Evolutionary conservation across 768 basidiomycete species (phyloP), one percentile per base, ranked within the genome.

Genomic region (Gloeopeniophorella convolvens): DNA sequence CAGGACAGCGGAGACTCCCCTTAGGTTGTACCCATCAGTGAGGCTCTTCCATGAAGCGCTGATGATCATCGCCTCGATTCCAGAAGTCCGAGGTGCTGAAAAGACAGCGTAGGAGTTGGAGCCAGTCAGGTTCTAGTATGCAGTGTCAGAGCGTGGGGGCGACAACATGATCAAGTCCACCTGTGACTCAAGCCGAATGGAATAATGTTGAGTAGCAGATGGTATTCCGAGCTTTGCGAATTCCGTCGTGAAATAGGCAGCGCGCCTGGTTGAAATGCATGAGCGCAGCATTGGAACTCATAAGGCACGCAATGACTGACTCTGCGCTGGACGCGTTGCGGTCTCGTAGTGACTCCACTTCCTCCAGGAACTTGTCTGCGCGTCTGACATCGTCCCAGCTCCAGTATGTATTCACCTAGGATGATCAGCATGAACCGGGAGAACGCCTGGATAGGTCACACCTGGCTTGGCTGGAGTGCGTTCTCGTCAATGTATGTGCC

Each of bases 401-500:
- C 83, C 88, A 97, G 63, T 92, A 82, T 10, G 89, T 91, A 48
- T 82, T 89, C 18, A 96, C 94, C 92, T 97, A 27, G 15, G 2
- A 30, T 23, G 16, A 8, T 47, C 16, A 49, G 30, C 8, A 26
- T 47, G 27, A 21, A 13, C 37, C 30, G 41, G 15, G 18, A 27
- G 30, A 42, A 42, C n/a, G 39, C n/a, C n/a, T 2, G 36, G 33
- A 45, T 10, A 26, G 4, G 33, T 62, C 65, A 42, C 59, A 94
- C 94, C 72, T 95, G 92, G 5, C 79, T 84, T 9, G 96, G 94
- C 61, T 94, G 90, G 16, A 99, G 68, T 1, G 96, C 95, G 65
- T 98, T 96, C 70, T 99, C 96, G 64, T 95, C 92, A 42, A 95
- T 85, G 63, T 91, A 95, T 8, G 82, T 88, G 8, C 70, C 65